phyloP scores from a whole-genome alignment of 257 asterid genomes.

The Gentiana dahurica region DNA sequence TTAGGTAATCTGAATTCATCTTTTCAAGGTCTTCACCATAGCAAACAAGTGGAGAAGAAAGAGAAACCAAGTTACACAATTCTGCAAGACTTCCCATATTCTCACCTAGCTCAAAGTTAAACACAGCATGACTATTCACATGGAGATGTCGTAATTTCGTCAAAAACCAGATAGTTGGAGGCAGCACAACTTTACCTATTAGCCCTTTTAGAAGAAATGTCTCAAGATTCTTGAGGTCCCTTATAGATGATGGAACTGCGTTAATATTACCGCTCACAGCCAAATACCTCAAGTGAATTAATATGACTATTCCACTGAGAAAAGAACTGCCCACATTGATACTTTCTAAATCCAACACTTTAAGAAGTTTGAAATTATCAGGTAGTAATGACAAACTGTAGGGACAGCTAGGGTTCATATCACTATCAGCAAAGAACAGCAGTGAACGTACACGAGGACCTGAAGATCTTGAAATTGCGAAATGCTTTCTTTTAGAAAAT shows the following conservation, averaged over 20 bases:
- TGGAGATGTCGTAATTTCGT: conserved; percentile 2
- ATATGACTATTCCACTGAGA: not conserved
- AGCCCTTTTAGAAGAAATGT: conserved; percentile 9
- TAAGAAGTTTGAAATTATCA: conserved; percentile 8
- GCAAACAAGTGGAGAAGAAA: conserved; percentile 2
- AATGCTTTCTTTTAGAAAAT: not conserved
- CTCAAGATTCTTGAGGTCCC: conserved; percentile 1
- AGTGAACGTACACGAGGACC: conserved; percentile 6
- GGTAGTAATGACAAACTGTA: not conserved
- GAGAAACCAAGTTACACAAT: conserved; percentile 1
- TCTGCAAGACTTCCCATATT: not conserved
- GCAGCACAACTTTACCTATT: conserved; percentile 1
- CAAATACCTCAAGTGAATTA: conserved; percentile 4
- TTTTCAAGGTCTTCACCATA: not conserved
- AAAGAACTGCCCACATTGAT: conserved; percentile 8
- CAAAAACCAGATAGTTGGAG: conserved; percentile 5
- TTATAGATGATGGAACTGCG: conserved; percentile 5
- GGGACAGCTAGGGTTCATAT: conserved; percentile 8
- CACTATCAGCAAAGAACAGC: conserved; percentile 7
- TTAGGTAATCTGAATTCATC: conserved; percentile 2
- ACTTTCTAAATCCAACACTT: conserved; percentile 6
- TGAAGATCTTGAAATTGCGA: not conserved
- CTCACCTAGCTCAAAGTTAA: not conserved
- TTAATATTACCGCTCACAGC: conserved; percentile 2
- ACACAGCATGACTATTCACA: not conserved